phyloP scores from a whole-genome alignment of 305 asterid genomes.

The Nicotiana rustica region DNA sequence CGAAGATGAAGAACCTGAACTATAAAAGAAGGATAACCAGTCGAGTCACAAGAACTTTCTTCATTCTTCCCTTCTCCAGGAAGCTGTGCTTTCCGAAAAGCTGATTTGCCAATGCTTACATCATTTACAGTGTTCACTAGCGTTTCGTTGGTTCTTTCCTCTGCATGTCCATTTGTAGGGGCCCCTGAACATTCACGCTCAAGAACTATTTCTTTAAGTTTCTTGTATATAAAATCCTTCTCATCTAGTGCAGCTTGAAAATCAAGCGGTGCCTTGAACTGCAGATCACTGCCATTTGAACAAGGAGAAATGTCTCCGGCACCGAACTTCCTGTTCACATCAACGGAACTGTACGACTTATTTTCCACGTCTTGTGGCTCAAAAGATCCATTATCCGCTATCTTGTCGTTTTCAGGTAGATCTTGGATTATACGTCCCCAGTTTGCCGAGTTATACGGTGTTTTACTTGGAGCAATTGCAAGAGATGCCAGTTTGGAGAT shows the following conservation, averaged over 20 bases:
- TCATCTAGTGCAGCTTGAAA: constrained; percentile 46
- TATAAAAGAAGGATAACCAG: constrained; percentile 51
- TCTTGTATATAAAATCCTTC: constrained; percentile 52
- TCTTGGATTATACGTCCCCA: constrained; percentile 31
- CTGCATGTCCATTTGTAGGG: constrained; percentile 32
- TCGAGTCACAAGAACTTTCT: constrained; percentile 45
- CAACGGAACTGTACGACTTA: constrained; percentile 43
- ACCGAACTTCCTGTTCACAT: constrained; percentile 45
- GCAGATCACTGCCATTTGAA: constrained; percentile 44
- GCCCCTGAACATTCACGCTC: constrained; percentile 37
- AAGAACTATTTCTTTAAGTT: constrained; percentile 59
- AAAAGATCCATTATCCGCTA: constrained; percentile 44
- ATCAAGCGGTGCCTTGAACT: constrained; percentile 39
- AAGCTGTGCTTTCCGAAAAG: constrained; percentile 43
- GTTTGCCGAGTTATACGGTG: constrained; percentile 38
- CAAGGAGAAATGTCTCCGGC: constrained; percentile 42
- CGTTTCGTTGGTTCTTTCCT: constrained; percentile 41
- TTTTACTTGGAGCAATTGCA: constrained; percentile 56
- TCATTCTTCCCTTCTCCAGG: constrained; percentile 40
- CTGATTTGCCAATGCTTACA: constrained; percentile 39
- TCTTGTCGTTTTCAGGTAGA: constrained; percentile 42
- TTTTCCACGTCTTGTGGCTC: constrained; percentile 42
- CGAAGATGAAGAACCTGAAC: constrained; percentile 53
- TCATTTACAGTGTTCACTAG: constrained; percentile 46
- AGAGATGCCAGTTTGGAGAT: constrained; percentile 57